Evolutionary conservation across 2,329 filamentous ascomycete species (phyloP).

Genomic region (Piedraia hortae): DNA sequence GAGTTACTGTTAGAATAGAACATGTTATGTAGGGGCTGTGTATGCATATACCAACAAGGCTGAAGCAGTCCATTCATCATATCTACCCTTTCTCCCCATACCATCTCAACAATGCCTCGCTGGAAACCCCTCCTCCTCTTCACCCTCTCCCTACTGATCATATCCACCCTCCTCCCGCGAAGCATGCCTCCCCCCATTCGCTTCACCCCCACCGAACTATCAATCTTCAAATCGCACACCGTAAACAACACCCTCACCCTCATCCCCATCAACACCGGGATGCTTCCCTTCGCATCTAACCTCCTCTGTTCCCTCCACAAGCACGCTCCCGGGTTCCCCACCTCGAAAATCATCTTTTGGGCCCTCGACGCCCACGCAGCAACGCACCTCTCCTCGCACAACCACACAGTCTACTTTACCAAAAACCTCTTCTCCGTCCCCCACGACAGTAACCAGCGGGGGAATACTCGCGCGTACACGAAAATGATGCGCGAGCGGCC

Average conservation of each 20-base stretch:
- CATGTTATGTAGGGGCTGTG: no score
- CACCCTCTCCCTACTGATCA: no score
- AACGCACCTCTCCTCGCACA: constrained; percentile 1
- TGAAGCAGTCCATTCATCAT: no score
- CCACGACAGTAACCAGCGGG: constrained; percentile 4
- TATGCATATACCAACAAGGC: no score
- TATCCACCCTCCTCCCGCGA: no score
- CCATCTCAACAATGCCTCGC: no score
- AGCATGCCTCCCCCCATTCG: no score
- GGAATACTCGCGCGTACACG: constrained; percentile 4
- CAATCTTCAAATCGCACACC: constrained; percentile 1
- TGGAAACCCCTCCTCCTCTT: no score
- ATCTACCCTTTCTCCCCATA: no score
- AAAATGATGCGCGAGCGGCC: constrained; percentile 5
- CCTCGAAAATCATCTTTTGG: constrained; percentile 4
- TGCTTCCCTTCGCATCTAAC: constrained; percentile 4
- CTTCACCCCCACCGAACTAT: no score
- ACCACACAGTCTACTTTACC: constrained; percentile 3
- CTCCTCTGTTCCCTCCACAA: constrained; percentile 3
- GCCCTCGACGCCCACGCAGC: constrained; percentile 4
- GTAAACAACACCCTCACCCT: constrained; percentile 1
- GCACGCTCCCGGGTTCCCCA: constrained; percentile 2
- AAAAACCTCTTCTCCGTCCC: constrained; percentile 3
- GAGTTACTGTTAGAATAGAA: no score
- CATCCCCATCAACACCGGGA: constrained; percentile 4